Base-by-base conservation (phyloP, 2,329 filamentous ascomycete genomes). In the Fusarium gaditjirri region DNA sequence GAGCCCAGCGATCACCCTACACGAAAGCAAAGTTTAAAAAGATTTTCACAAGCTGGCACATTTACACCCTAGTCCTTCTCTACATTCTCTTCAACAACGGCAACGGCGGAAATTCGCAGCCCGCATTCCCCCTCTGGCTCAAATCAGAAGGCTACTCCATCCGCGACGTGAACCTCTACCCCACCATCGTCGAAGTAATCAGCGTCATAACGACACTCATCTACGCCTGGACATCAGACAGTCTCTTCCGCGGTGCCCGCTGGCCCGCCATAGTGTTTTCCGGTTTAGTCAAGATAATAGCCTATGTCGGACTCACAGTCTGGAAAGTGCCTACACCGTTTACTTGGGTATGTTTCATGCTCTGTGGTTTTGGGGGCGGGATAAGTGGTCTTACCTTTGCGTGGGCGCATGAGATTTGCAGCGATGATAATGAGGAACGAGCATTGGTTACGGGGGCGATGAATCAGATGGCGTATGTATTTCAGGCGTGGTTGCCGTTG, bases 401-500 rank as follows among this genome's bases (percentile, higher is more conserved):
- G 0, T 87, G 85, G 85, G 84, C 84, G 2, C 84, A 86, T 62
- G 85, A 87, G 76, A 86, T 87, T 33, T 87, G 85, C 69, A 81
- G 79, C 41, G 84, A 81, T 16, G 84, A 87, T 59, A 87, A 90
- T 57, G 91, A 93, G 75, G 91, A 93, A 80, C 83, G 90, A 14
- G 90, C 91, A 0, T 81, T 93, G 6, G 89, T 93, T 0, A 86
- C 91, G 1, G 91, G 85, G 0, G 81, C 85, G n/a, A 93, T 93
- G 89, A 93, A 93, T 63, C 87, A 91, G 76, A 87, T 93, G 81
- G 90, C 90, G 0, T 92, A 93, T 65, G 89, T 92, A 2, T 81
- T 93, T 49, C 90, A 93, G 75, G 89, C 90, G 0, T 93, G 91
- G 91, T 77, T 93, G 43, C 91, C 91, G 9, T 83, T 91, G 27